Evolutionary conservation across 2,329 filamentous ascomycete species (phyloP).

Genomic region (Setomelanomma holmii): DNA sequence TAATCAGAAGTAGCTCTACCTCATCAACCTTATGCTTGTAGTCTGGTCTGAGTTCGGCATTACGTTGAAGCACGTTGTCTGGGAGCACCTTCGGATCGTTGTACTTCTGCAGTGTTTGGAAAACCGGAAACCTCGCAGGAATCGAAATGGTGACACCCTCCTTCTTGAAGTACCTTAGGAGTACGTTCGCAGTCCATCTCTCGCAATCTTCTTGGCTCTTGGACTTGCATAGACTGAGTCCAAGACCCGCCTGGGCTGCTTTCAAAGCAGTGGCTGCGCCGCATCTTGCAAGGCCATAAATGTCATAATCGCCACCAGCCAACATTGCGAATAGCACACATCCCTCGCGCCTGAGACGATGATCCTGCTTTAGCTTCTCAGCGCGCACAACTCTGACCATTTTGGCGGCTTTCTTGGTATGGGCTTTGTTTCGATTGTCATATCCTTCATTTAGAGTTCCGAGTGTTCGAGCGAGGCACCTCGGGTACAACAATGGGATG

Average conservation of each 20-base stretch:
- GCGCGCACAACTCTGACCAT: slow-evolving; percentile 42
- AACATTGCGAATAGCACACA: slow-evolving; percentile 51
- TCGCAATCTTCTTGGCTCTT: slow-evolving; percentile 18
- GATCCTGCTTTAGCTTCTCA: slow-evolving; percentile 28
- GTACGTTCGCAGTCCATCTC: slow-evolving; percentile 28
- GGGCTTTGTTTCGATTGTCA: slow-evolving; percentile 26
- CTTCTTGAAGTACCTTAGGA: slow-evolving; percentile 17
- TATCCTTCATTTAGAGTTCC: slow-evolving; percentile 25
- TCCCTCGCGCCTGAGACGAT: slow-evolving; percentile 41
- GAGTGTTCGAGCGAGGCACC: no score
- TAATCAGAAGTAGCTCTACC: slow-evolving; percentile 36
- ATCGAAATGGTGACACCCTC: slow-evolving; percentile 6
- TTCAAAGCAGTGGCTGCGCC: slow-evolving; percentile 39
- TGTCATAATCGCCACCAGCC: slow-evolving; percentile 51
- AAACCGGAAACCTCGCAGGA: slow-evolving; percentile 19
- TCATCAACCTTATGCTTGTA: slow-evolving; percentile 43
- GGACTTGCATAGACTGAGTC: slow-evolving; percentile 30
- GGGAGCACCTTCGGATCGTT: slow-evolving; percentile 42
- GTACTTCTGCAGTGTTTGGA: slow-evolving; percentile 43
- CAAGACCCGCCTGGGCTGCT: slow-evolving; percentile 35
- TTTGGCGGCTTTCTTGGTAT: slow-evolving; percentile 37
- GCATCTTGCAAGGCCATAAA: slow-evolving; percentile 43
- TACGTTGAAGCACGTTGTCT: slow-evolving; percentile 33
- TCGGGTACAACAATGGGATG: no score
- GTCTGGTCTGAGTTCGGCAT: slow-evolving; percentile 32